Evolutionary conservation across 2,329 filamentous ascomycete genomes (phyloP).

Genomic region (Cyphellophora europaea): DNA sequence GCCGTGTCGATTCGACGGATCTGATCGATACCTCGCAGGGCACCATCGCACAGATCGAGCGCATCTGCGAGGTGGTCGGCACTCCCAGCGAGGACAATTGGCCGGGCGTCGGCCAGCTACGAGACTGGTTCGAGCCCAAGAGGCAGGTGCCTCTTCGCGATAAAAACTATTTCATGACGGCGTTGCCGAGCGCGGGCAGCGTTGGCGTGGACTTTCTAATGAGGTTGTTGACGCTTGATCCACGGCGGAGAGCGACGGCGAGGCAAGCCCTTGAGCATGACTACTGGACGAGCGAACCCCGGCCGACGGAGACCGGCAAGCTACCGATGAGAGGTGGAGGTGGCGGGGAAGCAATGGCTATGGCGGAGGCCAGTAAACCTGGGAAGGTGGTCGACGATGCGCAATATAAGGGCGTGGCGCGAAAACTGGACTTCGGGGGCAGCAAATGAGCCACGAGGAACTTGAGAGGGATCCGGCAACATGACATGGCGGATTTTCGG

Average conservation of each 20-base stretch:
- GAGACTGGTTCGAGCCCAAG: conserved; percentile 61
- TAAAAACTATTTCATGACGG: conserved; percentile 61
- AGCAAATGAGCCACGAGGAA: no score
- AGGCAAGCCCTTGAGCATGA: conserved; percentile 67
- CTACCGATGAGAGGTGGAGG: conserved; percentile 69
- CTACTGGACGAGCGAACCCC: conserved; percentile 79
- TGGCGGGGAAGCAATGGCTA: conserved; percentile 60
- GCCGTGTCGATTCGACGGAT: conserved; percentile 56
- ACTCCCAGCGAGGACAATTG: conserved; percentile 91
- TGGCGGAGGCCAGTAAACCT: conserved; percentile 69
- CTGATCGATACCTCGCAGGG: conserved; percentile 12
- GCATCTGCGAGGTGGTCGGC: conserved; percentile 78
- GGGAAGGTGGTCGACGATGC: conserved; percentile 53
- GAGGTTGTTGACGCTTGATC: conserved; percentile 75
- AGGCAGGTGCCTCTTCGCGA: conserved; percentile 50
- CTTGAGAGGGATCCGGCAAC: no score
- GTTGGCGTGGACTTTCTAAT: conserved; percentile 83
- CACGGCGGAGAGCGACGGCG: conserved; percentile 72
- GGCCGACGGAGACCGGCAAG: conserved; percentile 71
- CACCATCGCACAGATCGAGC: conserved; percentile 64
- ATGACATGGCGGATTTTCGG: no score
- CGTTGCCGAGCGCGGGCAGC: conserved; percentile 71
- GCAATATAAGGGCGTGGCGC: conserved; percentile 62
- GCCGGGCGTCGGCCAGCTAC: conserved; percentile 77
- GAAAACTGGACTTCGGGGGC: conserved; percentile 68